phyloP scores from a whole-genome alignment of 495 filamentous ascomycete species.

The Aspergillus hancockii region DNA sequence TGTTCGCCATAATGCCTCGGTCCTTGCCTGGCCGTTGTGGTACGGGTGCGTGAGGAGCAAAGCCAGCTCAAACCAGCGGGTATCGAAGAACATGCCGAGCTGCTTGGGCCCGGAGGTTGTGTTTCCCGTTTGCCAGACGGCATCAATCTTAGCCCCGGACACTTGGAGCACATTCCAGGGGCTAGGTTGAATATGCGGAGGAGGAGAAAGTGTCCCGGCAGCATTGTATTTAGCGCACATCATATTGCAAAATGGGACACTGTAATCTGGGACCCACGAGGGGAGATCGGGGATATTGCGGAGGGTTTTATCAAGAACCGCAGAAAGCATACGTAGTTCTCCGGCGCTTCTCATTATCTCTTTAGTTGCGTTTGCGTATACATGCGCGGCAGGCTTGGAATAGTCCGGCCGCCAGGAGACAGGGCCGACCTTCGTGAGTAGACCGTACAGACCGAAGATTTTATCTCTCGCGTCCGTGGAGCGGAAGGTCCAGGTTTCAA shows the following conservation, averaged over 20 bases:
- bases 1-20: constrained; percentile 1
- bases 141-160: background rate
- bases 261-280: constrained; percentile 4
- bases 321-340: constrained; percentile 4
- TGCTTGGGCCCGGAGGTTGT: background rate
- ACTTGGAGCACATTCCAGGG: constrained; percentile 1
- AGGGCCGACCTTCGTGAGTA: background rate
- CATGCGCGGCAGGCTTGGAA: background rate
- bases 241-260: constrained; percentile 3
- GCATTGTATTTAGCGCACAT: background rate
- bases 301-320: background rate
- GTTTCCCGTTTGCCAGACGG: background rate
- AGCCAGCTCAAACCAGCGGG: constrained; percentile 3
- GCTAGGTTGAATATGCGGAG: background rate
- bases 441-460: constrained; percentile 4
- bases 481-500: constrained; percentile 7
- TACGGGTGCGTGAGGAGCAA: constrained; percentile 1
- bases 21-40: constrained; percentile 1
- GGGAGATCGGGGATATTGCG: background rate
- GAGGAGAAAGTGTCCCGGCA: background rate
- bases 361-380: background rate
- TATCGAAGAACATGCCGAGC: background rate
- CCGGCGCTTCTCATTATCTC: background rate
- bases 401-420: background rate
- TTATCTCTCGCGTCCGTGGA: constrained; percentile 1